Evolutionary conservation across 345 rosid species (phyloP).

Genomic region (Camelina hispida): DNA sequence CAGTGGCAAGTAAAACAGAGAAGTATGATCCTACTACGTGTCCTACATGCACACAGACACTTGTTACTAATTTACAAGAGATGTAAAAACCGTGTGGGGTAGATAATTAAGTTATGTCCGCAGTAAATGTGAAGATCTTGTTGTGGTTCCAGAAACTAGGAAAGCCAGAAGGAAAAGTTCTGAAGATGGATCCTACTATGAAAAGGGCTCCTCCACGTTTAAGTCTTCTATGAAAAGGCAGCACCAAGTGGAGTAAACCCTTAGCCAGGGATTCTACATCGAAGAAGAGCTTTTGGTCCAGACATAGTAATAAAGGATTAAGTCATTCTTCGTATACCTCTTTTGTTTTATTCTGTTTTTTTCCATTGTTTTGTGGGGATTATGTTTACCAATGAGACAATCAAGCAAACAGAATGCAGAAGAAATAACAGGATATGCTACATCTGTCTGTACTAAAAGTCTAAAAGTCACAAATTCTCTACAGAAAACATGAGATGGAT

Average conservation of each 20-base stretch:
- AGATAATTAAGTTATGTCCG: constrained; percentile 54
- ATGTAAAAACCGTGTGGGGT: constrained; percentile 58
- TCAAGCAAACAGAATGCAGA: neutral
- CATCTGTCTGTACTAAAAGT: constrained; percentile 1
- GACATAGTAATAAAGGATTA: constrained; percentile 49
- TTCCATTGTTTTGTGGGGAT: too few relatives aligned
- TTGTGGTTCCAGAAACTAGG: constrained; percentile 36
- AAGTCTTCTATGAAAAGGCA: constrained; percentile 70
- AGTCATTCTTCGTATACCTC: constrained; percentile 1
- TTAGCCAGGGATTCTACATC: constrained; percentile 49
- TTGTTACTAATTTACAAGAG: constrained; percentile 58
- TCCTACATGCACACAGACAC: constrained; percentile 75
- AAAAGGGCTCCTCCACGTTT: constrained; percentile 52
- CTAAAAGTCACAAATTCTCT: neutral
- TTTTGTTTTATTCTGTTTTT: too few relatives aligned
- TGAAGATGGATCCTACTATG: constrained; percentile 57
- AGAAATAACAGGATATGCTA: neutral
- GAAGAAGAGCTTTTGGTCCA: constrained; percentile 69
- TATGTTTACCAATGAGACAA: neutral
- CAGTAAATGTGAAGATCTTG: constrained; percentile 52
- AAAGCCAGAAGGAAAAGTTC: constrained; percentile 47
- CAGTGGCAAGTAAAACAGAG: constrained; percentile 60
- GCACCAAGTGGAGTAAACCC: constrained; percentile 67
- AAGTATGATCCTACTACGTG: constrained; percentile 75
- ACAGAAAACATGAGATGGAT: neutral